Conservation (phyloP, 2,329 filamentous ascomycete species). For the Monilinia vaccinii-corymbosi region DNA sequence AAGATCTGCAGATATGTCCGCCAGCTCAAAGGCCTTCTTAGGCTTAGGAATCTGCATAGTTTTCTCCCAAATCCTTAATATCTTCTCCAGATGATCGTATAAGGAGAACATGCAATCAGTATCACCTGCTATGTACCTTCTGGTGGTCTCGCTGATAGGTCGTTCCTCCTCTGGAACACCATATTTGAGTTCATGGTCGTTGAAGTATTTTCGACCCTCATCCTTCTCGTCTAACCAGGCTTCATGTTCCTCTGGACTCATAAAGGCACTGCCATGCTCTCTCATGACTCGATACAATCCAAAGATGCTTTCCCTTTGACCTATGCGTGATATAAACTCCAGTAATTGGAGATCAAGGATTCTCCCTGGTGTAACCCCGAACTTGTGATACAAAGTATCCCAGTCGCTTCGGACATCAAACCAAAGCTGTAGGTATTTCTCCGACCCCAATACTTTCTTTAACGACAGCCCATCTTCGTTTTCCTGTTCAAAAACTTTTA, state of each 20-base stretch:
- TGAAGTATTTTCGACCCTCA: not conserved
- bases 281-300: not conserved
- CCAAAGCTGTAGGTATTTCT: not conserved
- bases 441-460: not conserved
- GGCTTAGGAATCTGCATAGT: no score
- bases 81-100: not conserved
- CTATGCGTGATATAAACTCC: not conserved
- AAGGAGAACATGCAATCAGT: not conserved
- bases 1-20: no score
- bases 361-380: not conserved
- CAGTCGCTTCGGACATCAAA: not conserved
- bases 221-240: not conserved
- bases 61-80: no score
- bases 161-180: no score
- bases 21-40: no score
- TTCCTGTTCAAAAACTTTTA: not conserved
- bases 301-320: not conserved
- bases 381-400: not conserved
- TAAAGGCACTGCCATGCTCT: not conserved
- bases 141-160: not conserved
- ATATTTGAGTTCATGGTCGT: not conserved
- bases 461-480: not conserved
- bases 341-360: not conserved
- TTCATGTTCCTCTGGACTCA: not conserved
- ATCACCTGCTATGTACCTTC: not conserved